phyloP scores from a whole-genome alignment of 2,329 filamentous ascomycete genomes.

The Triangularia verruculosa region DNA sequence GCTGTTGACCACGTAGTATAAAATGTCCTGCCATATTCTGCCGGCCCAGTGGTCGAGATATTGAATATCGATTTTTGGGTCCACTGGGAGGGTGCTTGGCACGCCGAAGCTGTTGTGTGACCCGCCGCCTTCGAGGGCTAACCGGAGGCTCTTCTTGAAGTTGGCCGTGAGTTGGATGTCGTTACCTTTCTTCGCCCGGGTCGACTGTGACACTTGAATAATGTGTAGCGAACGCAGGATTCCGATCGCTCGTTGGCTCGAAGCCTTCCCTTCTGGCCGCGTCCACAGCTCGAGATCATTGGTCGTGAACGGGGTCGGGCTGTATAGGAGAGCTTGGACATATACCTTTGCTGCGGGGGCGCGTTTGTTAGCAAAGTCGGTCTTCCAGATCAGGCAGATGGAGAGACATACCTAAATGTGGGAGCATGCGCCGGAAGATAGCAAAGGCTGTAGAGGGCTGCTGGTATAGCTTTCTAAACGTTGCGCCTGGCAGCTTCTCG shows the following conservation, averaged over 20 bases:
- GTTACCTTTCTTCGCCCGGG: constrained; percentile 57
- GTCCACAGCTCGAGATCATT: constrained; percentile 84
- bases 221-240: constrained; percentile 87
- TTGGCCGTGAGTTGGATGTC: constrained; percentile 75
- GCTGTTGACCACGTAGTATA: constrained; percentile 90
- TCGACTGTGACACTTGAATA: constrained; percentile 61
- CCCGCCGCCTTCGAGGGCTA: constrained; percentile 84
- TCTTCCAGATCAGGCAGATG: not conserved
- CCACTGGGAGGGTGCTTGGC: constrained; percentile 63
- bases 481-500: constrained; percentile 84
- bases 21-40: constrained; percentile 89
- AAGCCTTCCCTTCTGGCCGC: constrained; percentile 60
- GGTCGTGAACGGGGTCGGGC: constrained; percentile 75
- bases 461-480: constrained; percentile 88
- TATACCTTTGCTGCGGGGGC: constrained; percentile 74
- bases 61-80: constrained; percentile 61
- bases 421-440: constrained; percentile 95
- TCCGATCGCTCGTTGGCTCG: constrained; percentile 79
- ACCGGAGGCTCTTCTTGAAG: constrained; percentile 78
- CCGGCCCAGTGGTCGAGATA: constrained; percentile 84
- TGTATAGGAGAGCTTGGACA: constrained; percentile 93
- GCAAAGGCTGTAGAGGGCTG: constrained; percentile 94
- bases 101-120: constrained; percentile 88
- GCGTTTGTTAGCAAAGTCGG: constrained; percentile 10
- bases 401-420: constrained; percentile 66